A percentile compares a stretch with the other conserved stretches of the same genome.
These are phyloP conservation scores for Goniomonas avonlea DNA, from an alignment of 78 protist genomes.

Conservation along the genomic window DNA sequence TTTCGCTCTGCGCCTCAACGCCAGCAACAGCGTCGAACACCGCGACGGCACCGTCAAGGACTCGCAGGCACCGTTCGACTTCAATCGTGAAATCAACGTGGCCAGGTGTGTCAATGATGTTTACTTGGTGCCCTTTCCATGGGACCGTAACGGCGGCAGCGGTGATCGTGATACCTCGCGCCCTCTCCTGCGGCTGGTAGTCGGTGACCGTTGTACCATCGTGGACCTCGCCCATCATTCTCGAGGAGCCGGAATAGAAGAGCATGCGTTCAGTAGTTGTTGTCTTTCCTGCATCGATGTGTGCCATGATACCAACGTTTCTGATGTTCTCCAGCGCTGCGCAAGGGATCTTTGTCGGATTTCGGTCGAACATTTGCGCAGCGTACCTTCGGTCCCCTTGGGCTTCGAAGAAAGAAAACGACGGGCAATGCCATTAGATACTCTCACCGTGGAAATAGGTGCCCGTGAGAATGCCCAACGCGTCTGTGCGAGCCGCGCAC, in stretches of 20 bases:
- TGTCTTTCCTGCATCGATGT: constrained; percentile 93
- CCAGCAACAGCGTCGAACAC: constrained; percentile 85
- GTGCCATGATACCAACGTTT: constrained; percentile 92
- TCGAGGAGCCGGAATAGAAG: constrained; percentile 57
- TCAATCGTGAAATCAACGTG: constrained; percentile 98
- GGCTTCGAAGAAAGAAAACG: too few species aligned
- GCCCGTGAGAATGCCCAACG: too few species aligned
- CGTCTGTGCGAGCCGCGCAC: too few species aligned
- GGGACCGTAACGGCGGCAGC: constrained; percentile 85
- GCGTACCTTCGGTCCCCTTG: too few species aligned
- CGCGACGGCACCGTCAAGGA: constrained; percentile 53
- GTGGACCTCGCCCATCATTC: constrained; percentile 40
- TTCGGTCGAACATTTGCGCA: too few species aligned
- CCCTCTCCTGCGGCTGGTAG: constrained; percentile 77
- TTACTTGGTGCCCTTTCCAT: constrained; percentile 81
- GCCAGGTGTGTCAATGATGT: constrained; percentile 97
- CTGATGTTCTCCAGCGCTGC: constrained; percentile 21
- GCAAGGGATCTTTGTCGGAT: too few species aligned
- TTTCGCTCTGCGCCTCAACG: constrained; percentile 74
- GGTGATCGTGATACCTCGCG: constrained; percentile 93
- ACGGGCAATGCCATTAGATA: too few species aligned
- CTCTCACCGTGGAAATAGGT: too few species aligned
- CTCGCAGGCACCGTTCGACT: constrained; percentile 63
- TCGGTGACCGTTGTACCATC: constrained; percentile 85
- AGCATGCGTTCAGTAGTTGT: constrained; percentile 88